These are phyloP conservation scores for Cryptosporidium xiaoi DNA, from an alignment of 169 alveolate species.

Conservation along the genomic window DNA sequence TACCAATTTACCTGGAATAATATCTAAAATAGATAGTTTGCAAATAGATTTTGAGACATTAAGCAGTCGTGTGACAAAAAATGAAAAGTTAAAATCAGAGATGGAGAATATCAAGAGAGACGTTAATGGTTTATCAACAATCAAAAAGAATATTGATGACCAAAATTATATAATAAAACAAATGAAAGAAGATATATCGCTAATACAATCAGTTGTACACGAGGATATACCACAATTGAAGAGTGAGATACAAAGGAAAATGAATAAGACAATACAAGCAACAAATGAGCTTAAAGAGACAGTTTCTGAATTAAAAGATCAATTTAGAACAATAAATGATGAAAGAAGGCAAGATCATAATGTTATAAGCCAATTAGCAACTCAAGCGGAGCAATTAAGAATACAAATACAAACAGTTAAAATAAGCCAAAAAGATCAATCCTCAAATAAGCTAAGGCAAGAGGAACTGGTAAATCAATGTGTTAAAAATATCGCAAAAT, in stretches of 20 bases:
- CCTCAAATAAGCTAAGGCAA: constrained; percentile 42
- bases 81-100: constrained; percentile 38
- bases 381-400: constrained; percentile 69
- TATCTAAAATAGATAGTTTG: constrained; percentile 17
- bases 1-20: constrained; percentile 49
- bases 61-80: constrained; percentile 18
- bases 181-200: constrained; percentile 44
- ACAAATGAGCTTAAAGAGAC: constrained; percentile 66
- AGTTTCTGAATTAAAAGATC: constrained; percentile 47
- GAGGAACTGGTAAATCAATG: constrained; percentile 73
- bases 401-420: constrained; percentile 48
- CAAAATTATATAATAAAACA: constrained; percentile 35
- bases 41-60: constrained; percentile 59
- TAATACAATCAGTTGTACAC: constrained; percentile 46
- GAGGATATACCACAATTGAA: constrained; percentile 69
- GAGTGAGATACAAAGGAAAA: constrained; percentile 60
- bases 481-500: constrained; percentile 63
- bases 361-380: constrained; percentile 48
- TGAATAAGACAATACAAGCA: constrained; percentile 69
- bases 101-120: constrained; percentile 52
- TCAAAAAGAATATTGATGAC: constrained; percentile 39
- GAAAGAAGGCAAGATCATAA: constrained; percentile 68
- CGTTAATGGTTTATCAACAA: constrained; percentile 22
- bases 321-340: constrained; percentile 28
- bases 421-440: constrained; percentile 52